Evolutionary conservation across 306 rosid species (phyloP), one percentile per base, ranked within the genome.

Genomic region (Cajanus cajan): DNA sequence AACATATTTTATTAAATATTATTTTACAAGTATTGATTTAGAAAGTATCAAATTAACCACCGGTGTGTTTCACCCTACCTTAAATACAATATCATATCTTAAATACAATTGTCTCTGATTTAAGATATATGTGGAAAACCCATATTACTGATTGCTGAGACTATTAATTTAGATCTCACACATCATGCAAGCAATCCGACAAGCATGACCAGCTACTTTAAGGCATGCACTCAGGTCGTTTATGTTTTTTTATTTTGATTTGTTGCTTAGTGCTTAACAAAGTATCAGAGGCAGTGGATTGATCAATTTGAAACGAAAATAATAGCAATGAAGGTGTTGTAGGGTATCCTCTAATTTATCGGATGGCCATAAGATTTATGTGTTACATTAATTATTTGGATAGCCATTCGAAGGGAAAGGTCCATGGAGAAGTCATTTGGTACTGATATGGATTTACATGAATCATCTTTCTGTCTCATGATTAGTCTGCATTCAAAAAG

Each of bases 401-500:
- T 12, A 12, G 44, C 47, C 75, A 69, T 43, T 80, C 76, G 65
- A 52, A 76, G 36, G 50, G 33, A 77, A 62, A 68, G 74, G 45
- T 36, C 43, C 75, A 50, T 21, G 11, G 11, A 14, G 36, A 74
- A 77, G 41, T 68, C 50, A 68, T 82, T 50, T 13, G 40, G 24
- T 54, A 31, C 64, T 50, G 66, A 14, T 47, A 12, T 40, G 52
- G 33, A 74, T 41, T 55, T 80, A 36, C 51, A 80, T 70, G 39
- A 45, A 62, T 36, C 44, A 75, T 45, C 36, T 43, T 69, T 66
- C 55, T 50, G 63, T 76, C 76, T 45, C 34, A 61, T 76, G 77
- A 54, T 86, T 68, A 16, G 70, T 81, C 83, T 80, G 37, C 66
- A 62, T 76, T 68, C 6, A n/a, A 31, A 65, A 78, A 52, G 69